phyloP scores from a whole-genome alignment of 257 asterid species.

The Solanum tarapatanum region DNA sequence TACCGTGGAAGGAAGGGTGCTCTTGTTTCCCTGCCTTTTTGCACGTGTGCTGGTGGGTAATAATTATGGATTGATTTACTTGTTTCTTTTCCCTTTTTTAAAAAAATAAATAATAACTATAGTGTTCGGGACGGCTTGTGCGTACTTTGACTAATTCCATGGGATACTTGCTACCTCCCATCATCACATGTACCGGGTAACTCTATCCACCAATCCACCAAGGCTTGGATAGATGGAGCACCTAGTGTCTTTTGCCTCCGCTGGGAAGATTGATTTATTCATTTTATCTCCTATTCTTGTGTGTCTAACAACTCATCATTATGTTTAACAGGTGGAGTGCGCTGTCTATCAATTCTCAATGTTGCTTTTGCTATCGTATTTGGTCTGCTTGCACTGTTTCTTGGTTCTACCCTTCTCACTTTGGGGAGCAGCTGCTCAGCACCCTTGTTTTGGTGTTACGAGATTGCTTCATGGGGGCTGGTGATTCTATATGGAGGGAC shows the following conservation, averaged over 20 bases:
- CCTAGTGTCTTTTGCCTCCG: neutral
- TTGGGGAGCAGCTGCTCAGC: conserved; percentile 86
- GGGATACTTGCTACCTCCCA: neutral
- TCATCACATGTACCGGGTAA: neutral
- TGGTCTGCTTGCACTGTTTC: conserved; percentile 80
- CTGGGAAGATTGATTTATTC: neutral
- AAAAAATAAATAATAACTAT: neutral
- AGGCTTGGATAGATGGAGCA: neutral
- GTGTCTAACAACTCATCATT: neutral
- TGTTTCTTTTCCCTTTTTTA: neutral
- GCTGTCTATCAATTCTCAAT: conserved; percentile 81
- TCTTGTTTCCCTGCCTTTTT: neutral
- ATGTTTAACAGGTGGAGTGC: conserved; percentile 61
- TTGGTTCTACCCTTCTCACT: conserved; percentile 89
- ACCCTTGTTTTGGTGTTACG: conserved; percentile 96
- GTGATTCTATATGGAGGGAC: conserved; percentile 75
- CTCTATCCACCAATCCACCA: neutral
- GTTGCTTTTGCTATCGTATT: conserved; percentile 52
- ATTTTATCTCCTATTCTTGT: neutral
- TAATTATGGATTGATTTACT: neutral
- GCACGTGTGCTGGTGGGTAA: neutral
- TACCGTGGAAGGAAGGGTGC: neutral
- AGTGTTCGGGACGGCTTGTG: neutral
- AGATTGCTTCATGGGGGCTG: conserved; percentile 69
- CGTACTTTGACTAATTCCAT: too few species aligned